A percentile compares a stretch with the other conserved stretches of the same genome.
Evolutionary conservation across 371 early-diverging fungal genomes (phyloP).

Genomic region (Actinomortierella ambigua): DNA sequence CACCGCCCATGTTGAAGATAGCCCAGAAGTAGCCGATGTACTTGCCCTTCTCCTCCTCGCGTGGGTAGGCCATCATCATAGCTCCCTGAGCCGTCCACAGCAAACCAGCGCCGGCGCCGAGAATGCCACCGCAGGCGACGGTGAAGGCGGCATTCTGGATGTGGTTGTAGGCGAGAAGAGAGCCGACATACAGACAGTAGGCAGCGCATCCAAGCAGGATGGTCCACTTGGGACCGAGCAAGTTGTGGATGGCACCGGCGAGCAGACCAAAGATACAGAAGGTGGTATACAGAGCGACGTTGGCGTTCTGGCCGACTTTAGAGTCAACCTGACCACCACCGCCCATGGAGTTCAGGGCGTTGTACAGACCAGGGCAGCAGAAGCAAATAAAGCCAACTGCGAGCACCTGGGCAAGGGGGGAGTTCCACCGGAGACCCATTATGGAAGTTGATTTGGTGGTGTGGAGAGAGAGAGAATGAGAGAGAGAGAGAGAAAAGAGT

Average conservation of each 20-base stretch:
- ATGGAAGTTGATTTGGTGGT: conserved; percentile 4
- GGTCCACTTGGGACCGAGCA: conserved; percentile 59
- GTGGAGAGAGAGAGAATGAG: not conserved
- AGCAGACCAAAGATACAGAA: conserved; percentile 74
- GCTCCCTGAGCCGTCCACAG: conserved; percentile 82
- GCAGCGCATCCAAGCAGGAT: conserved; percentile 56
- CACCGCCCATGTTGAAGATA: conserved; percentile 69
- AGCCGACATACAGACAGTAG: conserved; percentile 60
- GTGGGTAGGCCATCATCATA: conserved; percentile 83
- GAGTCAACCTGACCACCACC: conserved; percentile 74
- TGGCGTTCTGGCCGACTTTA: conserved; percentile 70
- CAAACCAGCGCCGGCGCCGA: conserved; percentile 66
- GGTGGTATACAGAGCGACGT: conserved; percentile 74
- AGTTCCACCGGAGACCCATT: conserved; percentile 58
- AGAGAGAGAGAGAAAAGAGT: not conserved
- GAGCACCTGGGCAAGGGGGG: conserved; percentile 68
- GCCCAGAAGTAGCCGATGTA: conserved; percentile 84
- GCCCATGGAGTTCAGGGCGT: conserved; percentile 77
- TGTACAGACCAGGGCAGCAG: conserved; percentile 84
- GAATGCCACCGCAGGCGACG: conserved; percentile 64
- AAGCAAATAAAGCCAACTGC: conserved; percentile 78
- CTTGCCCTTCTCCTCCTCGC: conserved; percentile 75
- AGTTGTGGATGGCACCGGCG: conserved; percentile 66
- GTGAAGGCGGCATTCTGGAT: conserved; percentile 51
- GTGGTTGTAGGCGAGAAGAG: conserved; percentile 60